phyloP scores from a whole-genome alignment of 352 stramenopile genomes.

The Pythium chondricola region DNA sequence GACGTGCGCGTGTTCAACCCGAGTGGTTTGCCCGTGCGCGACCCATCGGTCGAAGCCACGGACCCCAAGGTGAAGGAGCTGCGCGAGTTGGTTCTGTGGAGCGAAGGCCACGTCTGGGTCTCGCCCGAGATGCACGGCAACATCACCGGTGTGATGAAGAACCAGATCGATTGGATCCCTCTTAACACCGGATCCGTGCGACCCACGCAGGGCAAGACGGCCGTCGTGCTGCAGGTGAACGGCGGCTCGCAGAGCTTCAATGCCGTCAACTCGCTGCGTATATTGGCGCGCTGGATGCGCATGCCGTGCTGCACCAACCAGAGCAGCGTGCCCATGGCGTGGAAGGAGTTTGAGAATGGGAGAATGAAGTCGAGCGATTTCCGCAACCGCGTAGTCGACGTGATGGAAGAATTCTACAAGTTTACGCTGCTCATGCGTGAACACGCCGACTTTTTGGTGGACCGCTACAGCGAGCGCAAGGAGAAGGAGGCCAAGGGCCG shows the following conservation, averaged over 20 bases:
- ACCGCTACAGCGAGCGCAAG: slow-evolving; percentile 30
- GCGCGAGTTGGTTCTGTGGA: slow-evolving; percentile 50
- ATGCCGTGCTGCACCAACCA: slow-evolving; percentile 68
- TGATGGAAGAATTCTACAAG: slow-evolving; percentile 63
- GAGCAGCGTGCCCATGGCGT: slow-evolving; percentile 48
- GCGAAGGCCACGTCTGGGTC: slow-evolving; percentile 57
- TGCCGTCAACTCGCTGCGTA: slow-evolving; percentile 45
- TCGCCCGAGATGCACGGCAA: slow-evolving; percentile 61
- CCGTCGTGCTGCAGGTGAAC: slow-evolving; percentile 45
- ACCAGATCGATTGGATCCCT: slow-evolving; percentile 66
- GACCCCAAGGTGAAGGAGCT: slow-evolving; percentile 56
- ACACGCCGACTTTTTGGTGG: slow-evolving; percentile 27
- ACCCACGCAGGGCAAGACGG: slow-evolving; percentile 51
- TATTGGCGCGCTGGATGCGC: slow-evolving; percentile 60
- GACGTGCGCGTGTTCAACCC: slow-evolving; percentile 43
- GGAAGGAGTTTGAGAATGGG: slow-evolving; percentile 56
- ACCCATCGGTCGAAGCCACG: slow-evolving; percentile 40
- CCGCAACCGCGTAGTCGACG: slow-evolving; percentile 56
- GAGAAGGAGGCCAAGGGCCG: slow-evolving; percentile 27
- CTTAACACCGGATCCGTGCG: slow-evolving; percentile 55
- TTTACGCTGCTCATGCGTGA: slow-evolving; percentile 46
- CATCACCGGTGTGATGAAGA: slow-evolving; percentile 65
- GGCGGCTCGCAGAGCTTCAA: slow-evolving; percentile 57
- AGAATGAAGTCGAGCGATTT: slow-evolving; percentile 55
- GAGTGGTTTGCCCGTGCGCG: slow-evolving; percentile 40